Conservation (phyloP, 73 alveolate species). For the Paramecium pentaurelia region DNA sequence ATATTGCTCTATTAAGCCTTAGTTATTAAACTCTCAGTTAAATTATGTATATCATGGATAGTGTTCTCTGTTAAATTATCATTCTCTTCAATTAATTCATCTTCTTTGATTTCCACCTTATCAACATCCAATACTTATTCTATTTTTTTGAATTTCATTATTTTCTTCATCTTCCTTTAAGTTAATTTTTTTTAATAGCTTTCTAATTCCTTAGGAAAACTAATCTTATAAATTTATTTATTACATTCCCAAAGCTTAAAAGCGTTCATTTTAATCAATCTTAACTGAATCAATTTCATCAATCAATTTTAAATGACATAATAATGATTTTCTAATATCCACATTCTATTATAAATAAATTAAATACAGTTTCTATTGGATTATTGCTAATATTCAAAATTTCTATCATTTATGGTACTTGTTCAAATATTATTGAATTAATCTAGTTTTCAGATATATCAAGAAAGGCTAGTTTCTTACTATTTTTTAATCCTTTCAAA, state of each 20-base stretch:
- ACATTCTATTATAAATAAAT: background rate
- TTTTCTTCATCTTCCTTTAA: background rate
- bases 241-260: background rate
- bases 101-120: background rate
- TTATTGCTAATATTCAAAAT: background rate
- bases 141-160: background rate
- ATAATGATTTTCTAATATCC: background rate
- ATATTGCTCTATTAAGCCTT: background rate
- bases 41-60: background rate
- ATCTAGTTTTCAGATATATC: background rate
- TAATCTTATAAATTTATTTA: background rate
- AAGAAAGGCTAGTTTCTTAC: background rate
- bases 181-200: background rate
- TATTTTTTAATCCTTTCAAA: background rate
- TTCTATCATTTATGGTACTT: background rate
- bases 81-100: background rate
- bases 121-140: background rate
- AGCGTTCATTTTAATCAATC: background rate
- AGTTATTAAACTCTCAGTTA: background rate
- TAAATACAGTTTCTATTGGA: background rate
- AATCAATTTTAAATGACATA: background rate
- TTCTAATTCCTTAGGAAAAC: background rate
- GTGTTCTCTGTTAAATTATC: background rate
- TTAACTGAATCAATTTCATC: background rate
- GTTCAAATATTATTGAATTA: background rate